Base-by-base conservation (phyloP, 306 rosid genomes). In the Sophora flavescens region DNA sequence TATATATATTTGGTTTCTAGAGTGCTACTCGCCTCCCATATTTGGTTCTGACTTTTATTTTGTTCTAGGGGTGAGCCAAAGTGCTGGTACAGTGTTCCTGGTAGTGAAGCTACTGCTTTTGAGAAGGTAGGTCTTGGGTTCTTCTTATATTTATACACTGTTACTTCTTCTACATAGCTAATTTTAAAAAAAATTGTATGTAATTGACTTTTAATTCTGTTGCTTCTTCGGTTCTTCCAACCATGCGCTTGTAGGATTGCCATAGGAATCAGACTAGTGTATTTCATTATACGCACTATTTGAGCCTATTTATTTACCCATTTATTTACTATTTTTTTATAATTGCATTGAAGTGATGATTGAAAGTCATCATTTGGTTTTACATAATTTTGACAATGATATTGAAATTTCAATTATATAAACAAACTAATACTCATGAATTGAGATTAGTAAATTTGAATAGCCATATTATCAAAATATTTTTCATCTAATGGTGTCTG, bases 31-130 rank as follows among this genome's bases (percentile, higher is more conserved):
- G 13, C 72, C 73, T 44, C 62, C 36, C 63, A 73, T 52, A 28
- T 52, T 63, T 54, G 45, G 35, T 35, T 74, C 79, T 84, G 68
- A 72, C 75, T 81, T 78, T 72, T 78, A 22, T 67, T 78, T 62
- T 86, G 81, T 76, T 84, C 70, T 77, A 94, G 98, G 98, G 98
- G 98, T 78, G 98, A 95, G 88, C 92, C 98, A 76, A 95, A 95
- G 83, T 95, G 96, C 80, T 95, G 98, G 98, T 95, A 95, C 85
- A 95, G 98, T 68, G 88, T 95, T 76, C 98, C 98, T 83, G 98
- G 98, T 77, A 84, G 82, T 83, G 88, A 90, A 83, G 96, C 97
- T 35, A 53, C 51, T 80, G 91, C 97, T 58, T 95, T 95, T 83
- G 98, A 95, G 84, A 87, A 95, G 96, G 98, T 94, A 84, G 75